Conservation (phyloP, 768 basidiomycete species). For the Lentinula sp. region DNA sequence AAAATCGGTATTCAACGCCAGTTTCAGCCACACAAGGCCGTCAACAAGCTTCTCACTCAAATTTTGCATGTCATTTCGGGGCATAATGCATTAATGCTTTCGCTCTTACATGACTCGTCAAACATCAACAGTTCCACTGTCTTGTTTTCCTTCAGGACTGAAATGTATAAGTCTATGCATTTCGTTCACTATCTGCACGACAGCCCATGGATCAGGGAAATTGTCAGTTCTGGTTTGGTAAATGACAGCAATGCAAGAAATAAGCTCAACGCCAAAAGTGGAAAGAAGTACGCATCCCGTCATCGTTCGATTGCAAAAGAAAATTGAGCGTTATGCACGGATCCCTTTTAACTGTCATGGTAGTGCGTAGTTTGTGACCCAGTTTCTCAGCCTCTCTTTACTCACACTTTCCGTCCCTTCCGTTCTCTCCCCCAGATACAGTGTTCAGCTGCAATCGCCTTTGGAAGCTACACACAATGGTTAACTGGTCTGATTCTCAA, state of each 20-base stretch:
- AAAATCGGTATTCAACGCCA: background rate
- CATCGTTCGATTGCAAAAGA: background rate
- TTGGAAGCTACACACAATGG: conserved; percentile 25
- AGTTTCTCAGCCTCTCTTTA: background rate
- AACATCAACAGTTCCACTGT: background rate
- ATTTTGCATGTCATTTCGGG: background rate
- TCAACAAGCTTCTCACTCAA: background rate
- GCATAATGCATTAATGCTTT: background rate
- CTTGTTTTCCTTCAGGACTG: background rate
- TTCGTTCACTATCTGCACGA: background rate
- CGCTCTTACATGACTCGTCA: background rate
- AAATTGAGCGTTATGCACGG: background rate
- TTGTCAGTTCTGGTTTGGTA: background rate
- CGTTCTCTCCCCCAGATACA: background rate
- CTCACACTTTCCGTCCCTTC: background rate
- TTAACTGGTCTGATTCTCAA: conserved; percentile 41
- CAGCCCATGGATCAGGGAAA: background rate
- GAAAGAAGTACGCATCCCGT: conserved; percentile 1
- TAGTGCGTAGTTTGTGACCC: background rate
- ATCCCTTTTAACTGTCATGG: background rate
- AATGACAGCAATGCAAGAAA: background rate
- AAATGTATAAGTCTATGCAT: background rate
- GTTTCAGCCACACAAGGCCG: background rate
- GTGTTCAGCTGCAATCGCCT: background rate
- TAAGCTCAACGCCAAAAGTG: conserved; percentile 1